Evolutionary conservation across 2,329 filamentous ascomycete genomes (phyloP), one percentile per base, ranked within the genome.

Genomic region (Anisogramma anomala): DNA sequence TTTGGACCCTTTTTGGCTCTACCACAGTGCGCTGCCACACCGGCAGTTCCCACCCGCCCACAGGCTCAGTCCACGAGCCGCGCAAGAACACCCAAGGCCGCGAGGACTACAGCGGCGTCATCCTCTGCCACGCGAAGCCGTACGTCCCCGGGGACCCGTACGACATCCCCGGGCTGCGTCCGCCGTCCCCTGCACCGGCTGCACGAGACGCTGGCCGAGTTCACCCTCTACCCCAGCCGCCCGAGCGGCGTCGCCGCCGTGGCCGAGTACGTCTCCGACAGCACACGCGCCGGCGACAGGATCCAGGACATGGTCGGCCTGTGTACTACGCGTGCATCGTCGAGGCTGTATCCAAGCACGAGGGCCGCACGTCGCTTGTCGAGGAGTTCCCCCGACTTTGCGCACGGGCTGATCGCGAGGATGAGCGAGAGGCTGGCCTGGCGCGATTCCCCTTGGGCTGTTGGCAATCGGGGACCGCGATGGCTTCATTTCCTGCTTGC

Each of bases 71-170:
- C 6, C 20, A 6, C 27, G 4, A 14, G 27, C 30, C 49, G 3
- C 26, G 42, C 1, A 20, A 17, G 25, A 50, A 50, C 5, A 32
- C 4, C 1, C 27, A 48, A 8, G 13, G 27, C 3, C 39, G 36
- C n/a, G 47, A 50, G 36, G 41, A 48, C 19, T 49, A 45, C 20
- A 45, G 26, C 3, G 26, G 18, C 1, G 41, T 49, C 22, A 48
- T 49, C 10, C 32, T 46, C 8, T 46, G 42, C 23, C 49, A 50
- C 6, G 49, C 49, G 6, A 40, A 33, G 4, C 42, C 49, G 7
- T 51, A 49, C 20, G 37, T 49, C 1, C 9, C 47, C 1, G 45
- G 34, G 3, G 47, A 50, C 19, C 48, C 25, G 3, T 50, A 50
- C 30, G 36, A 43, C 18, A 35, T 50, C 11, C 20, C 38, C 2